These are phyloP conservation scores for Rhizopogon rudus DNA, from an alignment of 768 basidiomycete species.

Conservation along the genomic window DNA sequence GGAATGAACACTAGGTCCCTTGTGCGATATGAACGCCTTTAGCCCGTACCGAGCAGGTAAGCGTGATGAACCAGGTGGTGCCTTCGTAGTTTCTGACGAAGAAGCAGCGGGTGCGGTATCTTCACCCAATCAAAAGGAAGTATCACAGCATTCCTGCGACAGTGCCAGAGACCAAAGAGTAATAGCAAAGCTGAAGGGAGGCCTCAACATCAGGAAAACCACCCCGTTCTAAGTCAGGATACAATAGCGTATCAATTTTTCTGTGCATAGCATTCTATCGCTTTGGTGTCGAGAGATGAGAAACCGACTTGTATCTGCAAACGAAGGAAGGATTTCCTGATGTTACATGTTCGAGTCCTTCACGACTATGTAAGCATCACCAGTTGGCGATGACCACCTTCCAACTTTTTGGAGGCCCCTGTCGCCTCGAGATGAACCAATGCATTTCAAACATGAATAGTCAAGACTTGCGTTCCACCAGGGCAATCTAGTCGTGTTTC, in stretches of 20 bases:
- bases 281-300: not conserved
- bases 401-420: constrained; percentile 12
- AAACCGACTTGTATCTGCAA: constrained; percentile 10
- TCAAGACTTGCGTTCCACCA: too few relatives aligned
- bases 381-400: constrained; percentile 14
- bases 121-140: constrained; percentile 46
- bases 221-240: constrained; percentile 5
- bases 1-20: constrained; percentile 92
- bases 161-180: constrained; percentile 17
- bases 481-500: too few relatives aligned
- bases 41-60: constrained; percentile 78
- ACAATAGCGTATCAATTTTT: constrained; percentile 14
- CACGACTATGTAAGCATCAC: constrained; percentile 13
- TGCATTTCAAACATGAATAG: too few relatives aligned
- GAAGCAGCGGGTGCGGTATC: constrained; percentile 27
- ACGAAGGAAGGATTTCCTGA: constrained; percentile 14
- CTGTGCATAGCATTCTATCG: constrained; percentile 1
- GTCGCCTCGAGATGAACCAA: too few relatives aligned
- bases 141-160: constrained; percentile 19
- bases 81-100: constrained; percentile 11
- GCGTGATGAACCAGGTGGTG: constrained; percentile 45
- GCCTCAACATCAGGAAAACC: not conserved
- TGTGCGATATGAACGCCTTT: constrained; percentile 96
- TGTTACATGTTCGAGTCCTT: constrained; percentile 9
- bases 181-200: constrained; percentile 22